phyloP scores from a whole-genome alignment of 306 rosid genomes.

The Gleditsia sinensis region DNA sequence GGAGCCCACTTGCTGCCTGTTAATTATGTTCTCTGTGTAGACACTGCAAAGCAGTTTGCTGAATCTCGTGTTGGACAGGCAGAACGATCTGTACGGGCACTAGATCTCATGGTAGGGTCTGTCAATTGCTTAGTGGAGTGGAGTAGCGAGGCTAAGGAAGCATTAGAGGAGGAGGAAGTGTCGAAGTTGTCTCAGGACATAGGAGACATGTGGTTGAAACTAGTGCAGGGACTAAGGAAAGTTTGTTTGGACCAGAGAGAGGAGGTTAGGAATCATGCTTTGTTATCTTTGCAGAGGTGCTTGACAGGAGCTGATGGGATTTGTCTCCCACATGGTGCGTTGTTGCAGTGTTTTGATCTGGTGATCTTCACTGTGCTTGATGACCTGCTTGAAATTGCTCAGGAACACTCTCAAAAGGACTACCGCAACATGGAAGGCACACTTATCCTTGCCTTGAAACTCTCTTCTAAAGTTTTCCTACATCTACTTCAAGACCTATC shows the following conservation, averaged over 20 bases:
- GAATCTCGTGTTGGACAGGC: slow-evolving; percentile 96
- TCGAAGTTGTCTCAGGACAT: slow-evolving; percentile 74
- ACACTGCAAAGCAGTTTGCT: slow-evolving; percentile 90
- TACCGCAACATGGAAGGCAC: slow-evolving; percentile 98
- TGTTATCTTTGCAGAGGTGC: slow-evolving; percentile 78
- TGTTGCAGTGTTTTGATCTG: slow-evolving; percentile 86
- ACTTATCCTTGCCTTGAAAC: slow-evolving; percentile 79
- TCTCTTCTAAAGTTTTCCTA: slow-evolving; percentile 82
- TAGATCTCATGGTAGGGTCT: slow-evolving; percentile 91
- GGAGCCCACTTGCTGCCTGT: slow-evolving; percentile 85
- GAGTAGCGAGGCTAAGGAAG: slow-evolving; percentile 72
- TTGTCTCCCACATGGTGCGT: slow-evolving; percentile 53
- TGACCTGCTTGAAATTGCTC: slow-evolving; percentile 92
- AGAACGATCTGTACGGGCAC: slow-evolving; percentile 81
- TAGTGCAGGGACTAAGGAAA: slow-evolving; percentile 87
- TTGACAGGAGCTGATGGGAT: slow-evolving; percentile 78
- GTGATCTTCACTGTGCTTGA: slow-evolving; percentile 97
- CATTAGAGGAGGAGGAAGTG: slow-evolving; percentile 69
- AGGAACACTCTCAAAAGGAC: slow-evolving; percentile 88
- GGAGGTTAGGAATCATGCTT: slow-evolving; percentile 94
- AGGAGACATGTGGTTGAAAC: slow-evolving; percentile 97
- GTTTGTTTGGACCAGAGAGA: slow-evolving; percentile 98
- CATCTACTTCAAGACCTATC: slow-evolving; percentile 76
- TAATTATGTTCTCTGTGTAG: slow-evolving; percentile 77
- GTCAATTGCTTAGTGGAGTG: slow-evolving; percentile 76